Conservation (phyloP, 2,329 filamentous ascomycete genomes). For the Aspergillus sp. region DNA sequence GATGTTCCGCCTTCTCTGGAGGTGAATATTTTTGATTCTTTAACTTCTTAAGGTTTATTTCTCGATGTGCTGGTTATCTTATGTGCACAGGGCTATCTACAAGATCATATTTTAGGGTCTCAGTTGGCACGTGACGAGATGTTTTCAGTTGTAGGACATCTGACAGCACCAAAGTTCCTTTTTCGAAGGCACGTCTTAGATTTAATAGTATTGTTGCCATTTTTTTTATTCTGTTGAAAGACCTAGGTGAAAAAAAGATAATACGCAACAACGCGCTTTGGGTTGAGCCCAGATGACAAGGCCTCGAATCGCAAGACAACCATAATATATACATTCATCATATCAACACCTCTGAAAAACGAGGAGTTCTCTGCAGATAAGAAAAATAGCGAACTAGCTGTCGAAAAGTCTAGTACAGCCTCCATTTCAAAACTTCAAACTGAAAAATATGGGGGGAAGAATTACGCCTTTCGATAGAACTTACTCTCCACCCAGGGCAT, state of each 20-base stretch:
- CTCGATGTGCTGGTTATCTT: background rate
- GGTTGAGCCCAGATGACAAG: background rate
- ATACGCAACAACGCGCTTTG: background rate
- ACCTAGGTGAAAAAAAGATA: background rate
- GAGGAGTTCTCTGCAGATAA: background rate
- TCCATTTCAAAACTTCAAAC: too few species aligned
- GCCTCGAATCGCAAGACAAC: background rate
- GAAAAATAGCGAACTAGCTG: background rate
- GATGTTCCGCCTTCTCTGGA: slow-evolving; percentile 63
- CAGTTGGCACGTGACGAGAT: background rate
- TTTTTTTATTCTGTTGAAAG: background rate
- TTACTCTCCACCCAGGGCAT: slow-evolving; percentile 86
- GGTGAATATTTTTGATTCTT: background rate
- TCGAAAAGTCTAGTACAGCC: background rate
- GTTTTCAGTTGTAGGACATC: too few species aligned
- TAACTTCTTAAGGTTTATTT: background rate
- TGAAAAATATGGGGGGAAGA: background rate
- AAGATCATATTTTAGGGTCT: background rate
- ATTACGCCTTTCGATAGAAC: slow-evolving; percentile 57
- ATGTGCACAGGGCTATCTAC: background rate
- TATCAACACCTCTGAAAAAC: background rate
- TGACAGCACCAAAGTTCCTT: background rate
- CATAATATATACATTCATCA: background rate
- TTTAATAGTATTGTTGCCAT: background rate
- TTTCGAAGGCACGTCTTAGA: background rate